phyloP scores from a whole-genome alignment of 2,329 filamentous ascomycete genomes.

The Epichloe gansuensis region DNA sequence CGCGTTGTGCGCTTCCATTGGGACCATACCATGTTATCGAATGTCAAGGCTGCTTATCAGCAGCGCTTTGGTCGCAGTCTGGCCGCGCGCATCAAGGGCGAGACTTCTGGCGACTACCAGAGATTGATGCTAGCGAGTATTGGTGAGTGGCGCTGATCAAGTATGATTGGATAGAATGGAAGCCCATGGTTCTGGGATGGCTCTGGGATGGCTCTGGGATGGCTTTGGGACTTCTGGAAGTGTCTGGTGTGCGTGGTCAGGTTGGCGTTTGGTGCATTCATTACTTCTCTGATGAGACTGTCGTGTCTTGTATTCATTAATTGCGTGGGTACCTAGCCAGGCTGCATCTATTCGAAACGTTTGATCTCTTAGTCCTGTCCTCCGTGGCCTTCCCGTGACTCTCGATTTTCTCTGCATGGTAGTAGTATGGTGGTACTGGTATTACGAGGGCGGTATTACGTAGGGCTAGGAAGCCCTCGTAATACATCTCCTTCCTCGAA shows the following conservation, averaged over 20 bases:
- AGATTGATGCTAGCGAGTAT: conserved; percentile 59
- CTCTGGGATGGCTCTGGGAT: no score
- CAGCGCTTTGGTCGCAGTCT: conserved; percentile 57
- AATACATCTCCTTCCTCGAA: no score
- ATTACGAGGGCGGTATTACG: no score
- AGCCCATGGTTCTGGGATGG: not conserved
- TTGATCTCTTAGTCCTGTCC: not conserved
- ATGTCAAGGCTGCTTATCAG: conserved; percentile 67
- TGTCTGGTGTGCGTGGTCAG: not conserved
- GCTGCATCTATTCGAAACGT: not conserved
- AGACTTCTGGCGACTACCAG: conserved; percentile 79
- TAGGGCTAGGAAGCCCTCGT: not conserved
- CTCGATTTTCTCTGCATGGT: no score
- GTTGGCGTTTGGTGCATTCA: not conserved
- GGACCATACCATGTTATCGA: conserved; percentile 60
- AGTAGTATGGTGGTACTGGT: no score
- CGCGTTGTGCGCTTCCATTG: conserved; percentile 75
- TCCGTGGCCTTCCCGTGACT: no score
- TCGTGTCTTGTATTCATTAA: not conserved
- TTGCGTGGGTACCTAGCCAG: not conserved
- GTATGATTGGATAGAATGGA: not conserved
- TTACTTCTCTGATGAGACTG: not conserved
- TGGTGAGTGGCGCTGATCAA: conserved; percentile 24
- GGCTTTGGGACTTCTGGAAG: not conserved
- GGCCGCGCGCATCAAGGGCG: conserved; percentile 56